Evolutionary conservation across 129 eudicot genomes (phyloP).

Genomic region (Oenanthe sinensis): DNA sequence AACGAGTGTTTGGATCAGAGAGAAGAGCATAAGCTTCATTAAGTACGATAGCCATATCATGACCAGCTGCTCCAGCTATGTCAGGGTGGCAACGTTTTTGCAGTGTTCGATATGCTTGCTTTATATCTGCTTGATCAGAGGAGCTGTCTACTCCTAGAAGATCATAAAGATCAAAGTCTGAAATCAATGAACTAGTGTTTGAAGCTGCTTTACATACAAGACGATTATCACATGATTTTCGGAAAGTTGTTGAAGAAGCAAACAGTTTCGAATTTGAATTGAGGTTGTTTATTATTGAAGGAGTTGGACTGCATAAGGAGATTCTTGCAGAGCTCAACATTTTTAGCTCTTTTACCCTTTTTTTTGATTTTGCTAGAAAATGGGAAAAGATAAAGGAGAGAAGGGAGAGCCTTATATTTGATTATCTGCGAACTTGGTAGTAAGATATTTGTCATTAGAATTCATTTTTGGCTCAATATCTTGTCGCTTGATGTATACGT

Average conservation of each 20-base stretch:
- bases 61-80: constrained; percentile 87
- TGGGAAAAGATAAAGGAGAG: not conserved
- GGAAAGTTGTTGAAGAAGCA: not conserved
- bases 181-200: constrained; percentile 21
- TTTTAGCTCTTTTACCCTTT: not conserved
- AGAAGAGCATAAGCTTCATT: constrained; percentile 87
- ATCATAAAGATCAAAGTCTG: constrained; percentile 70
- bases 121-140: constrained; percentile 41
- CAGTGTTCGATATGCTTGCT: constrained; percentile 62
- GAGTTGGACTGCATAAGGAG: constrained; percentile 20
- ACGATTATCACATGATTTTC: constrained; percentile 9
- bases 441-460: not conserved
- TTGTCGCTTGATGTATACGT: not conserved
- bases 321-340: constrained; percentile 11
- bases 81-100: constrained; percentile 96
- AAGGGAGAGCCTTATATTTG: not conserved
- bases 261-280: constrained; percentile 14
- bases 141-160: constrained; percentile 73
- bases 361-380: not conserved
- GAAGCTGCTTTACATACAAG: constrained; percentile 33
- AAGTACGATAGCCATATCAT: constrained; percentile 90
- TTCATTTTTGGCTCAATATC: not conserved
- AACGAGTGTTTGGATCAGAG: constrained; percentile 65
- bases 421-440: not conserved
- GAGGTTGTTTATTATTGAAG: constrained; percentile 17